phyloP scores from a whole-genome alignment of 805 yeast species.

The Pichia cabralensis region DNA sequence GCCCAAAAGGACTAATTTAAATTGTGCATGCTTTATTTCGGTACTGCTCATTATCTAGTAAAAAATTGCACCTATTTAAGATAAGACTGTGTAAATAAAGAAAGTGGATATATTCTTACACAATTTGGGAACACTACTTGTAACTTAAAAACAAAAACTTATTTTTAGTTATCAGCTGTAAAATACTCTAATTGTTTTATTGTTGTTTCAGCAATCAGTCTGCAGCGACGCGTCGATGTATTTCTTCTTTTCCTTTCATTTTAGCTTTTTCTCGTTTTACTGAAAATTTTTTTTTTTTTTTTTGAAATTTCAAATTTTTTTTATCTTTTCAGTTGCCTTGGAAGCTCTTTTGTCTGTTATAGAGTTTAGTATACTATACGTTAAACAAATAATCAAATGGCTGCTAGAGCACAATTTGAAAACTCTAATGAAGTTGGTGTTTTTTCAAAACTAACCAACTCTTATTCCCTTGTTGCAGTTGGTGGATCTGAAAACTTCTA shows the following conservation, averaged over 20 bases:
- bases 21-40: conserved; percentile 29
- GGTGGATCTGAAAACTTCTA: conserved; percentile 83
- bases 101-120: too few relatives aligned
- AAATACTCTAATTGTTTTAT: too few relatives aligned
- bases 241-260: background rate
- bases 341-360: too few relatives aligned
- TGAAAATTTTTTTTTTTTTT: background rate
- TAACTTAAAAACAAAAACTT: too few relatives aligned
- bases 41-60: background rate
- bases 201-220: too few relatives aligned
- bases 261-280: background rate
- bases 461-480: conserved; percentile 91
- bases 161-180: too few relatives aligned
- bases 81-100: too few relatives aligned
- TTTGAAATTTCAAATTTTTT: background rate
- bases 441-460: conserved; percentile 88
- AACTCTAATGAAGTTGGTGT: conserved; percentile 90
- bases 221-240: too few relatives aligned
- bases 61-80: too few relatives aligned
- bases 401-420: conserved; percentile 71
- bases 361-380: too few relatives aligned
- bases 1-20: conserved; percentile 47
- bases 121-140: too few relatives aligned
- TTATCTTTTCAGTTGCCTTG: background rate
- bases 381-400: too few relatives aligned